Evolutionary conservation across 2,329 filamentous ascomycete species (phyloP), one percentile per base, ranked within the genome.

Genomic region (Hymenoscyphus infarciens): DNA sequence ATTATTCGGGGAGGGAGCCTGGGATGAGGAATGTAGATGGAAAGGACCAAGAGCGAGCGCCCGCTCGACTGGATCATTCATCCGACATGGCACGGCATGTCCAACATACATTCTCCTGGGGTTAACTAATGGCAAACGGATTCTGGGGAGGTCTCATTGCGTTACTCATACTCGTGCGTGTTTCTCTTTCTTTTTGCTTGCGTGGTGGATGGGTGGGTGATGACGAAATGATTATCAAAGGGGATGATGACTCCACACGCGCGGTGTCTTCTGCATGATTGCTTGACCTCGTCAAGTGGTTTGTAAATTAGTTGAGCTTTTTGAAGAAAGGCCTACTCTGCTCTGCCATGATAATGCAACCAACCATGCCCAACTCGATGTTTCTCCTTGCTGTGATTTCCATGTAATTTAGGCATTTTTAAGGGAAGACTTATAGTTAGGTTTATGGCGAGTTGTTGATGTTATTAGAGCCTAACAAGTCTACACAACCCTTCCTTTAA

Each of bases 111-210:
- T 61, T 45, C 62, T 60, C 55, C 49, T 57, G 39, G 57, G 67
- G 64, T 62, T 60, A 64, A 66, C 55, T 66, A 68, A 66, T 63
- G 67, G 67, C 66, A 66, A 7, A 65, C 71, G 65, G 72, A 70
- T 72, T 69, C 70, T 72, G 72, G 71, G 72, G 72, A 72, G 70
- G 72, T 69, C 66, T 54, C 27, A 61, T 63, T 64, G 64, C 67
- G 54, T 60, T 66, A 61, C 56, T 63, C 25, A 22, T 22, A 11
- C n/a, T 49, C 42, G n/a, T 57, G 56, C 56, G 19, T 64, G 56
- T 57, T 56, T 67, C 52, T 62, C 31, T 70, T 69, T 61, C 60
- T 56, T 62, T 62, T 64, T 54, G 56, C 54, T 60, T 63, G 61
- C 56, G 61, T 56, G 7, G 52, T 62, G 61, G 55, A 57, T 57